Evolutionary conservation across 2,329 filamentous ascomycete species (phyloP).

Genomic region (Meredithiella fracta): DNA sequence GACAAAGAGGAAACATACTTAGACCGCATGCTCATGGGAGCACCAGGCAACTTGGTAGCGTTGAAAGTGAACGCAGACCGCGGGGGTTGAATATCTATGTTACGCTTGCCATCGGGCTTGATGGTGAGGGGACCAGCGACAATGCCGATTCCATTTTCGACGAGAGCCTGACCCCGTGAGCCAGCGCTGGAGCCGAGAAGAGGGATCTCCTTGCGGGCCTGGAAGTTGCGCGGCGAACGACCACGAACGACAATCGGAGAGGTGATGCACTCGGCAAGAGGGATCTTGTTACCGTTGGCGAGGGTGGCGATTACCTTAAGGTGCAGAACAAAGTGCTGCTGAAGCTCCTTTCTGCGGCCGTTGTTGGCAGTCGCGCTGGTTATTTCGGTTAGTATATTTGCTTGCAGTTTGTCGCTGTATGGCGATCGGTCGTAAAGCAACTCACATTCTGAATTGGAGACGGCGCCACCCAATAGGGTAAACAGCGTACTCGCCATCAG

Average conservation of each 20-base stretch:
- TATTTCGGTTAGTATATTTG: constrained; percentile 16
- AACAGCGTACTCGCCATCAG: constrained; percentile 67
- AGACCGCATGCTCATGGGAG: constrained; percentile 38
- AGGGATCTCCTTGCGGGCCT: constrained; percentile 82
- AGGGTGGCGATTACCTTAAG: constrained; percentile 74
- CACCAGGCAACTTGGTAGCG: constrained; percentile 37
- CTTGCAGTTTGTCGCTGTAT: not conserved
- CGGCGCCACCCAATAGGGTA: constrained; percentile 92
- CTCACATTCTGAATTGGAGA: constrained; percentile 71
- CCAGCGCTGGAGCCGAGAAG: constrained; percentile 61
- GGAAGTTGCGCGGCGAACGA: constrained; percentile 85
- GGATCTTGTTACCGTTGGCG: constrained; percentile 64
- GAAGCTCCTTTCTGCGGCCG: constrained; percentile 79
- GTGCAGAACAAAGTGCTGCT: constrained; percentile 87
- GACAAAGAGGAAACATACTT: constrained; percentile 31
- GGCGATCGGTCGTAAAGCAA: constrained; percentile 12
- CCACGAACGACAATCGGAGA: constrained; percentile 88
- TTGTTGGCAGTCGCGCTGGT: constrained; percentile 83
- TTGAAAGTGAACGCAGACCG: constrained; percentile 42
- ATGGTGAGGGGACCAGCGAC: constrained; percentile 39
- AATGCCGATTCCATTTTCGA: constrained; percentile 45
- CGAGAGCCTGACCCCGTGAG: constrained; percentile 58
- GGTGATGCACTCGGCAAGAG: constrained; percentile 70
- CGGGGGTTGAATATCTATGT: constrained; percentile 38
- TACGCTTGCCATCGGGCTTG: constrained; percentile 38